Percentiles rank a stretch among this genome's conserved stretches.
Evolutionary conservation across 306 rosid genomes (phyloP).

Genomic region (Ormosia semicastrata): DNA sequence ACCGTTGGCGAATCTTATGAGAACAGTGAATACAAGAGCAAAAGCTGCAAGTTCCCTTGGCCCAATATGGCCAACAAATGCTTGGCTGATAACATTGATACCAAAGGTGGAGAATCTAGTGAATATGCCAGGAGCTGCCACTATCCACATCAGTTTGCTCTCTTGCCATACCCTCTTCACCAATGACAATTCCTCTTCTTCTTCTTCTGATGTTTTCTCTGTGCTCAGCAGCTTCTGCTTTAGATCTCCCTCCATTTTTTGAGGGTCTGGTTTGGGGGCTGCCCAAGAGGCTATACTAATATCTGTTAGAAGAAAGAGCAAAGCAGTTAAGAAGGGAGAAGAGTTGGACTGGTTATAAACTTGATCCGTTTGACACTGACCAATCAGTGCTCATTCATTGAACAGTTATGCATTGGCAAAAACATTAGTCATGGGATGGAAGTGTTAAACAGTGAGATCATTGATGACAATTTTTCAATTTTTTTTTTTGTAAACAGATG

Average conservation of each 20-base stretch:
- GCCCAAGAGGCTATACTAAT: no score
- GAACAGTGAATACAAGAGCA: slow-evolving; percentile 49
- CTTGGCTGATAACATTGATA: slow-evolving; percentile 46
- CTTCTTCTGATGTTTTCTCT: neutral
- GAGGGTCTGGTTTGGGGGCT: no score
- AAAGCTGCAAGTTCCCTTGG: slow-evolving; percentile 48
- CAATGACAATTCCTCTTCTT: slow-evolving; percentile 12
- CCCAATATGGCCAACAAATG: slow-evolving; percentile 55
- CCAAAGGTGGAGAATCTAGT: slow-evolving; percentile 52
- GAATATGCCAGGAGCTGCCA: slow-evolving; percentile 59
- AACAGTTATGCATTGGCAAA: no score
- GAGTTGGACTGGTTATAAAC: no score
- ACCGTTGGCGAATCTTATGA: slow-evolving; percentile 54
- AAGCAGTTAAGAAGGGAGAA: no score
- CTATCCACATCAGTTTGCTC: slow-evolving; percentile 44
- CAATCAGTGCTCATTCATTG: no score
- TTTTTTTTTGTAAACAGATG: no score
- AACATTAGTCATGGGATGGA: no score
- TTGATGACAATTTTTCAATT: no score
- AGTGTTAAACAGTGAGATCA: no score
- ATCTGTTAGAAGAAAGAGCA: no score
- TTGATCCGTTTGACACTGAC: no score
- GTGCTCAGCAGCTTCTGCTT: slow-evolving; percentile 22
- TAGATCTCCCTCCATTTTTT: slow-evolving; percentile 26
- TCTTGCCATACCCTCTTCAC: slow-evolving; percentile 44